These are phyloP conservation scores for Chrysanthemum makinoi DNA, from an alignment of 129 eudicot species.

Conservation along the genomic window DNA sequence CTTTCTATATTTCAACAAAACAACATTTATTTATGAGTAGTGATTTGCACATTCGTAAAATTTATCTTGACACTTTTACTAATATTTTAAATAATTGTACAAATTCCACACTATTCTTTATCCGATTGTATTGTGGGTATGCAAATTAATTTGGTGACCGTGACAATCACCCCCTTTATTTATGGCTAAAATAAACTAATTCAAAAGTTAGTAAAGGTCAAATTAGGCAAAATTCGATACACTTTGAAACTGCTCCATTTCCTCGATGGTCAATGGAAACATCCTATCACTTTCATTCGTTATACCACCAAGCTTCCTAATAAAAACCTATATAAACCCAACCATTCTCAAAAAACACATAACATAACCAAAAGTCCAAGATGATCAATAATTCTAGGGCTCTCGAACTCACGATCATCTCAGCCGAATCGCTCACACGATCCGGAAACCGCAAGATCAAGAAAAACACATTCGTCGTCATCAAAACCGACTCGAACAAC, in stretches of 20 bases:
- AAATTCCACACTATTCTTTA: too few relatives aligned
- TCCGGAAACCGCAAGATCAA: slow-evolving; percentile 28
- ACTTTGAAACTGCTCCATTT: not conserved
- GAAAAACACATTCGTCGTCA: slow-evolving; percentile 43
- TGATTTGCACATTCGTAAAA: too few relatives aligned
- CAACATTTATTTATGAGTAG: too few relatives aligned
- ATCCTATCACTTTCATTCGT: slow-evolving; percentile 14
- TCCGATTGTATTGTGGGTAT: too few relatives aligned
- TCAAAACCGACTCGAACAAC: slow-evolving; percentile 26
- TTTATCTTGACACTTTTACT: too few relatives aligned
- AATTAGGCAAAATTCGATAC: too few relatives aligned
- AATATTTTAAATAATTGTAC: too few relatives aligned
- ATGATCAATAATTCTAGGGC: not conserved
- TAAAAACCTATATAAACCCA: not conserved
- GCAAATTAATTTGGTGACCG: too few relatives aligned
- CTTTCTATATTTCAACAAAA: too few relatives aligned
- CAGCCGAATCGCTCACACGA: slow-evolving; percentile 46
- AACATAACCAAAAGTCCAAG: not conserved
- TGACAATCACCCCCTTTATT: too few relatives aligned
- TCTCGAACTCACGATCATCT: slow-evolving; percentile 53
- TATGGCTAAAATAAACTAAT: too few relatives aligned
- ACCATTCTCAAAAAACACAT: not conserved
- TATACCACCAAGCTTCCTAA: slow-evolving; percentile 16
- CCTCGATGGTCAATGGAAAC: slow-evolving; percentile 14
- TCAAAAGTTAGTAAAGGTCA: not conserved